Percentiles rank a stretch among this genome's conserved stretches.
Evolutionary conservation across 441 rosid genomes (phyloP).

Genomic region (Pelargonium myrrhifolium): DNA sequence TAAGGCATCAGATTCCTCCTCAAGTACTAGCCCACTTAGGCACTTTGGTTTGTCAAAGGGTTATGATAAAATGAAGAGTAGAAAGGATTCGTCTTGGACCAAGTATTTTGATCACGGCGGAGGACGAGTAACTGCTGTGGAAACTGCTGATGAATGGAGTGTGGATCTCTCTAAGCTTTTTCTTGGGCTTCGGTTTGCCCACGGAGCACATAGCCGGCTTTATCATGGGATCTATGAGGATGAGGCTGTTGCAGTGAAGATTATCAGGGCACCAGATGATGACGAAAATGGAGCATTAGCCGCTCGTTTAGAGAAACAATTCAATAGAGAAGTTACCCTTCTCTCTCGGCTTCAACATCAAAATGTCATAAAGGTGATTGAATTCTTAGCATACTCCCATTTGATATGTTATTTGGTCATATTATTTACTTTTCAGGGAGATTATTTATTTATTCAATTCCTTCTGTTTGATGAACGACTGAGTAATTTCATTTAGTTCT

Average conservation of each 20-base stretch:
- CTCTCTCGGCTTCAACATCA: slow-evolving; percentile 63
- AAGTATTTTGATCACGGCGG: slow-evolving; percentile 76
- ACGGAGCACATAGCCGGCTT: slow-evolving; percentile 81
- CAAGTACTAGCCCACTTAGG: slow-evolving; percentile 49
- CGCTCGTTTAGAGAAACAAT: slow-evolving; percentile 72
- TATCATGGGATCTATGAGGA: slow-evolving; percentile 87
- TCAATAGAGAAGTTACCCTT: slow-evolving; percentile 71
- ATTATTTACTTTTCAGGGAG: neutral
- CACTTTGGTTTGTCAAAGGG: slow-evolving; percentile 53
- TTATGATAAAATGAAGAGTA: slow-evolving; percentile 45
- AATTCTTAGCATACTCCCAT: neutral
- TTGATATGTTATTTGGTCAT: neutral
- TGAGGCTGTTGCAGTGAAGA: slow-evolving; percentile 90
- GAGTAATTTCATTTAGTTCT: too few relatives aligned
- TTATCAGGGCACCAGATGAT: slow-evolving; percentile 76
- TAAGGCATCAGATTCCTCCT: slow-evolving; percentile 31
- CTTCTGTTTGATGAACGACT: too few relatives aligned
- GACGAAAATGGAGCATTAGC: slow-evolving; percentile 66
- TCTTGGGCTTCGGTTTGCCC: slow-evolving; percentile 87
- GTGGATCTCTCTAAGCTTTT: slow-evolving; percentile 79
- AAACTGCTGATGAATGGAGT: slow-evolving; percentile 54
- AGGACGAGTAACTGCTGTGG: slow-evolving; percentile 74
- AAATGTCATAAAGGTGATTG: slow-evolving; percentile 78
- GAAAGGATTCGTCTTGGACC: slow-evolving; percentile 73
- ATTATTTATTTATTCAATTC: too few relatives aligned